phyloP scores from a whole-genome alignment of 2,329 filamentous ascomycete species.

The Talaromyces sp. region DNA sequence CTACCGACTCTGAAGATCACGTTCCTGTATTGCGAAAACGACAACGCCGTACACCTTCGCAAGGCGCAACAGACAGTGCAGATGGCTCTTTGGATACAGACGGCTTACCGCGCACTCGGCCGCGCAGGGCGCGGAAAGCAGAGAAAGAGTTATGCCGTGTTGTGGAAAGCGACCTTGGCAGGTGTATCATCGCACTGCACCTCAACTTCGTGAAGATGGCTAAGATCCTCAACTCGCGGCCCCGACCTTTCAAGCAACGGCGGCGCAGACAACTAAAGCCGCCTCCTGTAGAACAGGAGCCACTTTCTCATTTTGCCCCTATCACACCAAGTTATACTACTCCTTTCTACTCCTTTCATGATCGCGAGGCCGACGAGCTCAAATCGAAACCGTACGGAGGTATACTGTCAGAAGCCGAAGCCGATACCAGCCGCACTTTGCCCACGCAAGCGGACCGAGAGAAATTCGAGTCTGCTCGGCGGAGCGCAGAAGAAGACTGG shows the following conservation, averaged over 20 bases:
- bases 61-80: conserved; percentile 20
- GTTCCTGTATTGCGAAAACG: conserved; percentile 49
- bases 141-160: conserved; percentile 41
- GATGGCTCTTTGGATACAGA: conserved; percentile 23
- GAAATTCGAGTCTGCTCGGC: conserved; percentile 83
- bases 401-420: conserved; percentile 81
- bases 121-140: conserved; percentile 51
- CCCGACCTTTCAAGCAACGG: conserved; percentile 50
- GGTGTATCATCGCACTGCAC: conserved; percentile 57
- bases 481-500: conserved; percentile 90
- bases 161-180: conserved; percentile 41
- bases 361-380: conserved; percentile 81
- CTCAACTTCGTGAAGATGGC: conserved; percentile 57
- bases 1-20: conserved; percentile 55
- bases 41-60: conserved; percentile 32
- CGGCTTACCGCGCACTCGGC: conserved; percentile 47
- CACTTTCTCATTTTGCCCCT: conserved; percentile 56
- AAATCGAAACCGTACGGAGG: conserved; percentile 95
- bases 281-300: conserved; percentile 38
- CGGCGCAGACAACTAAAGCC: conserved; percentile 48
- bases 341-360: conserved; percentile 82
- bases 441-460: conserved; percentile 76
- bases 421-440: conserved; percentile 84
- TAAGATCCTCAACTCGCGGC: conserved; percentile 56
- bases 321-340: conserved; percentile 65